Base-by-base conservation (phyloP, 768 basidiomycete genomes). In the Calocybe cyanea region DNA sequence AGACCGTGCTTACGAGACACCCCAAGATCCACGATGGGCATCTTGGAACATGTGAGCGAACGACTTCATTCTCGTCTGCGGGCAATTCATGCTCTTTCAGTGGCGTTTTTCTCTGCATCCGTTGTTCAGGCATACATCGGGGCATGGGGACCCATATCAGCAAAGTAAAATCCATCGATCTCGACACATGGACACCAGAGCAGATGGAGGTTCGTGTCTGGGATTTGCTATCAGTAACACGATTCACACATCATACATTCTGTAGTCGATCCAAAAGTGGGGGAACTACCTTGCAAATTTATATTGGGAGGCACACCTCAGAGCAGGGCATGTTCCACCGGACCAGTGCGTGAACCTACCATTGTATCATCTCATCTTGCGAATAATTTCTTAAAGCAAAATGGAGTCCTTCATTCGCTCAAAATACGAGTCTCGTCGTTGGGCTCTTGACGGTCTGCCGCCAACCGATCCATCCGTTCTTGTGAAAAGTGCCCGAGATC, bases 61-160 rank as follows among this genome's bases (percentile, higher is more conserved):
- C 49, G 11, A 28, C 11, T 43, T 7, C 31, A 21, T 24, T 4
- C 14, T 48, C 18, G 9, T 31, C 41, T 43, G 14, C 13, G 15
- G 21, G 18, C 10, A 28, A 37, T 20, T 61, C 10, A 53, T 20
- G 40, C 4, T 39, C 45, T 17, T 51, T 2, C 21, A 93, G 91
- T 20, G 95, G 95, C 18, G 86, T 92, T 1, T 96, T 92, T 61
- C 73, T 98, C 31, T 99, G 95, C 62, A 96, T 99, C 53, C 82
- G 95, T 48, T 99, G 95, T 67, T 97, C 94, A 11, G 95, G 95
- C 21, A 89, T 97, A 46, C 95, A 99, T 66, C 85, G 95, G 34
- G 87, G 91, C 32, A 93, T 99, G 92, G 95, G 95, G 49, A 97
- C 95, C 0, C 95, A 99, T 65, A 96, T 98, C 64, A 90, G 88